Evolutionary conservation across 2,329 filamentous ascomycete genomes (phyloP), one percentile per base, ranked within the genome.

Genomic region (Hirsutella rhossiliensis): DNA sequence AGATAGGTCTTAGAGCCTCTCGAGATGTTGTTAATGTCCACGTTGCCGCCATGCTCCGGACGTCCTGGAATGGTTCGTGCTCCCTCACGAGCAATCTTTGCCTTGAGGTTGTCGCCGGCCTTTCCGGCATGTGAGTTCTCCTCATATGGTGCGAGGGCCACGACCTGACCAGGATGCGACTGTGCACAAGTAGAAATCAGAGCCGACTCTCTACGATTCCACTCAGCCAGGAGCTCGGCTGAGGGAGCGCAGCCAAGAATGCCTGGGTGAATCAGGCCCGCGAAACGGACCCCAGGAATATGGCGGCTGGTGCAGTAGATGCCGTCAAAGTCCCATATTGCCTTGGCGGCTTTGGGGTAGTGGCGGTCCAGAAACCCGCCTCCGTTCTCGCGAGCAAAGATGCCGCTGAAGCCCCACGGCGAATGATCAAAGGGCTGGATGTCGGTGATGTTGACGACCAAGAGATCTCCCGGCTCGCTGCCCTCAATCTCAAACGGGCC

Each of bases 201-300:
- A 50, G 90, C 84, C 12, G 66, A 81, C 62, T 96, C 89, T 30
- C 89, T 84, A 46, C 69, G 72, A 58, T 94, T 95, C 89, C 89
- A 95, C 43, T 78, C 80, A 0, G 75, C 77, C 11, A 95, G 76
- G 15, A 96, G 69, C 52, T 87, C 80, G 3, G 78, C 68, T 0
- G 85, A 90, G 0, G 89, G 89, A 0, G 89, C 89, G 56, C 87
- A 94, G 17, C 89, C 89, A 11, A 96, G 69, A 50, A 96, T 95
- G 4, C 89, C 89, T 0, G 89, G 89, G 60, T 95, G 89, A 58
- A 95, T 94, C 29, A 95, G 72, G 0, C 89, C 87, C 0, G 88
- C 79, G 59, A 95, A 95, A 37, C 86, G 82, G 37, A 95, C 88
- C 49, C 84, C 82, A 0, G 87, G 87, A 48, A 92, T 87, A 60